Base-by-base conservation (phyloP, 441 rosid genomes). In the Theobroma grandiflorum region DNA sequence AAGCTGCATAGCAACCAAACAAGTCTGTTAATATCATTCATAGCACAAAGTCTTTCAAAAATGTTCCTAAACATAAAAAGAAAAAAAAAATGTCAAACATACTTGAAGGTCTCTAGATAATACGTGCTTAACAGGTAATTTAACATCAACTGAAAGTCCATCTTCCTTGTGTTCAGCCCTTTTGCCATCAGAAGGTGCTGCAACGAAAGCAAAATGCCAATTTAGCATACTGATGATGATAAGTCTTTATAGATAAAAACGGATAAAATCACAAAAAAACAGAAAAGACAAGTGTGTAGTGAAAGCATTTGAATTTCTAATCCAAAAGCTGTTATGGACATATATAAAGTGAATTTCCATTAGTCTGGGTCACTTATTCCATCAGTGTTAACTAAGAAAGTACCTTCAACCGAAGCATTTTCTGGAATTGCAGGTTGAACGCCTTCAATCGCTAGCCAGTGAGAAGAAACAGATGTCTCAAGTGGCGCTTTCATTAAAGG, bases 381-480 rank as follows among this genome's bases (percentile, higher is more conserved):
- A 72, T 14, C n/a, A 20, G 38, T 50, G n/a, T 22, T 55, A 10
- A 70, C 63, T n/a, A n/a, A 33, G 8, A 61, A 3, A 38, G 65
- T 82, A 91, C 95, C 95, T 86, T 88, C 84, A 61, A 81, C 72
- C 12, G 88, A 84, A 84, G 85, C 86, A 80, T 91, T 91, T 80
- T 90, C 90, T 0, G 88, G 90, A 78, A 90, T 84, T 33, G 88
- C 85, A 74, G 93, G 95, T 79, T 91, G 95, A 72, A 88, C 78
- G 42, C 95, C 95, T 85, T 91, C 95, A 86, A 91, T 83, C 26
- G 95, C 92, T 64, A 90, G 86, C 93, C 95, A 90, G 80, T 89
- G 95, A 82, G 84, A 81, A 77, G 82, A 71, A 66, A 90, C 74
- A 2, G 87, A 84, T 65, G 88, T 82, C 79, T 86, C 91, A 50